These are phyloP conservation scores for Aspergillus sojae DNA, from an alignment of 2,329 filamentous ascomycete species.

Conservation along the genomic window DNA sequence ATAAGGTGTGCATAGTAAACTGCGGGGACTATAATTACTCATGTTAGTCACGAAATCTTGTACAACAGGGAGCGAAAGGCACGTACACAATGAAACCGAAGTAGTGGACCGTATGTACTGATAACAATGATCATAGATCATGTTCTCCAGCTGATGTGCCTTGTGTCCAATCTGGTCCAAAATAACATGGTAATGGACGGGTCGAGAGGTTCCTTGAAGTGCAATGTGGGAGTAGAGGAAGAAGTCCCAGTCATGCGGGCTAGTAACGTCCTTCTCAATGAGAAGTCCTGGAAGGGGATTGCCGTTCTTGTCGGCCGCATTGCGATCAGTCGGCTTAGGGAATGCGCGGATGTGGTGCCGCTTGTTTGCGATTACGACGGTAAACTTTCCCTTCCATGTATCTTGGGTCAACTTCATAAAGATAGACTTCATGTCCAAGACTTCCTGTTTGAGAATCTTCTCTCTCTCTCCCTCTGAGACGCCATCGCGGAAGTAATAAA, in stretches of 20 bases:
- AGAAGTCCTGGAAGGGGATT: constrained; percentile 86
- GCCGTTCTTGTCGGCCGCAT: constrained; percentile 68
- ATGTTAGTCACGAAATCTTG: constrained; percentile 10
- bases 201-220: constrained; percentile 91
- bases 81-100: constrained; percentile 73
- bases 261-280: constrained; percentile 86
- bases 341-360: constrained; percentile 94
- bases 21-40: constrained; percentile 60
- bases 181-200: constrained; percentile 89
- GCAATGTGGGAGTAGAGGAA: constrained; percentile 73
- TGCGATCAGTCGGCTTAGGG: constrained; percentile 59
- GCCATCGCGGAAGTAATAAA: constrained; percentile 93
- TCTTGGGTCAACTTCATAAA: constrained; percentile 48
- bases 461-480: constrained; percentile 85
- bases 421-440: constrained; percentile 67
- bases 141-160: constrained; percentile 73
- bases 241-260: constrained; percentile 89
- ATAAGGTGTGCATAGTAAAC: constrained; percentile 97
- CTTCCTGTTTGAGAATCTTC: constrained; percentile 77
- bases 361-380: constrained; percentile 87
- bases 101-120: constrained; percentile 92
- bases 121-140: constrained; percentile 95
- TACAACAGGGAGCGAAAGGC: neutral
- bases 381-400: constrained; percentile 65
- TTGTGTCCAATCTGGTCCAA: constrained; percentile 74